phyloP scores from a whole-genome alignment of 192 early-diverging fungal genomes.

The Phlyctochytrium planicorne region DNA sequence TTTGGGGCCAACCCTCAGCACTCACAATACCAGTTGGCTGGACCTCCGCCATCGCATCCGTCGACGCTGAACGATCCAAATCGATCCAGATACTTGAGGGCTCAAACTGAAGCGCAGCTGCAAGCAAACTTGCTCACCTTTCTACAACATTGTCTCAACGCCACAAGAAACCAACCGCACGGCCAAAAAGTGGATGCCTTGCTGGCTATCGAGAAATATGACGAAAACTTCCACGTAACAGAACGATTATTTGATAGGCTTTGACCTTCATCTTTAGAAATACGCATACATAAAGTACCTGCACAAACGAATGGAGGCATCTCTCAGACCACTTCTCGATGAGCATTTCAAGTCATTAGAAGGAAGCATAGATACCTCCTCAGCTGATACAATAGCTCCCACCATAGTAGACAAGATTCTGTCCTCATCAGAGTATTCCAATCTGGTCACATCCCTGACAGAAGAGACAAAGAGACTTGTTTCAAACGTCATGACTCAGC shows the following conservation, averaged over 20 bases:
- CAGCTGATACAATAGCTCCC: slow-evolving; percentile 25
- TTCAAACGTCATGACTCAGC: slow-evolving; percentile 8
- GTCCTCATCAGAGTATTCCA: slow-evolving; percentile 40
- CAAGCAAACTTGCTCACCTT: not conserved
- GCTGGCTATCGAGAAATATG: slow-evolving; percentile 30
- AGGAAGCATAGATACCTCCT: not conserved
- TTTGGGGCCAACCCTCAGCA: no score
- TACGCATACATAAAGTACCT: slow-evolving; percentile 40
- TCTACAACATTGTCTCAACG: not conserved
- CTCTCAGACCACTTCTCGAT: slow-evolving; percentile 32
- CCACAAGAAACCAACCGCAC: not conserved
- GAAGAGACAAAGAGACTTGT: slow-evolving; percentile 32
- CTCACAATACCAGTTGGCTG: no score
- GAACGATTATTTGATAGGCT: not conserved
- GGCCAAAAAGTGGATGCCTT: slow-evolving; percentile 22
- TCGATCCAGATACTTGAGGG: no score
- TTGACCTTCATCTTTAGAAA: slow-evolving; percentile 23
- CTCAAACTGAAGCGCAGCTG: not conserved
- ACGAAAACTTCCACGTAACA: slow-evolving; percentile 49
- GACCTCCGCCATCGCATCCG: no score
- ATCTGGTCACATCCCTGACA: slow-evolving; percentile 24
- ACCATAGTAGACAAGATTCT: slow-evolving; percentile 47
- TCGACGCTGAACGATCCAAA: no score
- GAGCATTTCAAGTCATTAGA: slow-evolving; percentile 12
- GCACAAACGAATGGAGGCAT: slow-evolving; percentile 33